Conservation (phyloP, 768 basidiomycete species). For the Kwoniella sp. region DNA sequence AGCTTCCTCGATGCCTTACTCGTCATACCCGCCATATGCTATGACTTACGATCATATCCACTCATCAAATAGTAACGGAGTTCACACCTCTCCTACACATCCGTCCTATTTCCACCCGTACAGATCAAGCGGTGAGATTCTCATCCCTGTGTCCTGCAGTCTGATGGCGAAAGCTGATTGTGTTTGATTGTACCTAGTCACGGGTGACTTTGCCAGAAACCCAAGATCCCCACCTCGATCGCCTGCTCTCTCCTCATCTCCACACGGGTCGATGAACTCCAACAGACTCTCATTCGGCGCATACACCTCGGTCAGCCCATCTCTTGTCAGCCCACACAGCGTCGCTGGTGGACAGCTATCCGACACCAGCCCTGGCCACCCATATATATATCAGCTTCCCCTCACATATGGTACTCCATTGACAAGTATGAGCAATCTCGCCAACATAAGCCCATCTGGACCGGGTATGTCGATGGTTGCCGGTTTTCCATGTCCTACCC, state of each 20-base stretch:
- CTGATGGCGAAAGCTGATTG: background rate
- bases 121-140: conserved; percentile 19
- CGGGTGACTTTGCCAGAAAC: conserved; percentile 18
- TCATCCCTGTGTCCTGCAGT: background rate
- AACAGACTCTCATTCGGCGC: conserved; percentile 15
- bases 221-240: conserved; percentile 22
- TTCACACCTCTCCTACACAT: conserved; percentile 4
- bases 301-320: conserved; percentile 20
- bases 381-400: conserved; percentile 16
- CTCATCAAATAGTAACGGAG: background rate
- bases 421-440: conserved; percentile 8
- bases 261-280: conserved; percentile 13
- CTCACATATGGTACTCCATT: conserved; percentile 15
- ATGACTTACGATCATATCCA: conserved; percentile 11
- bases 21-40: conserved; percentile 15
- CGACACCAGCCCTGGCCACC: conserved; percentile 17
- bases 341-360: conserved; percentile 13
- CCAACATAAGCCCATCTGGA: conserved; percentile 17
- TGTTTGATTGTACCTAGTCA: conserved; percentile 6
- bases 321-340: conserved; percentile 27
- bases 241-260: conserved; percentile 19
- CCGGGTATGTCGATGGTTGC: conserved; percentile 23
- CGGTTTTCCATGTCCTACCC: conserved; percentile 21
- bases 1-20: background rate
- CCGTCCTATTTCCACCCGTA: conserved; percentile 25